Conservation (phyloP, 306 rosid genomes). For the Canavalia ensiformis region DNA sequence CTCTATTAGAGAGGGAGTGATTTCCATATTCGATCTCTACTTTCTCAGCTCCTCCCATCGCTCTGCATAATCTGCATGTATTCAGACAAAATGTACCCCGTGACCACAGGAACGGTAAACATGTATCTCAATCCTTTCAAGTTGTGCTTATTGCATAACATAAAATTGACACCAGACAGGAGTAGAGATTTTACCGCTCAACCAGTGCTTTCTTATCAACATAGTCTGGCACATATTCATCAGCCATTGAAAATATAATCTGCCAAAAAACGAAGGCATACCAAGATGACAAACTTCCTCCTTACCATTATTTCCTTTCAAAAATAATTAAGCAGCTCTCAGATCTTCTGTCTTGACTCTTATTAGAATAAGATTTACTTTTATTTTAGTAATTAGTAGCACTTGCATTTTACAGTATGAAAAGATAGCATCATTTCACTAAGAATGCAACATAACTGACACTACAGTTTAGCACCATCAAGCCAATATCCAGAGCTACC, state of each 20-base stretch:
- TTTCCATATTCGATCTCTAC: conserved; percentile 92
- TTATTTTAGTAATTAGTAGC: not conserved
- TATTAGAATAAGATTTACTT: conserved; percentile 35
- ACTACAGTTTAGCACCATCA: conserved; percentile 4
- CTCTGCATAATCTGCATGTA: conserved; percentile 84
- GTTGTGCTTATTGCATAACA: conserved; percentile 21
- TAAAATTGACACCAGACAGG: conserved; percentile 11
- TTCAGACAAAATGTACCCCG: conserved; percentile 18
- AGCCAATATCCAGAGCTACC: conserved; percentile 1
- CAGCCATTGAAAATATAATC: conserved; percentile 95
- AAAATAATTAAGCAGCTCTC: conserved; percentile 12
- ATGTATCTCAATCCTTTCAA: conserved; percentile 22
- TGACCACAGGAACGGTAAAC: conserved; percentile 22
- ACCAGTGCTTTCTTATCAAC: conserved; percentile 92
- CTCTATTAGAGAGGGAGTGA: conserved; percentile 96
- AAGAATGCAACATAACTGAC: conserved; percentile 17
- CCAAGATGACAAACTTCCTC: conserved; percentile 13
- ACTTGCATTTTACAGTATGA: conserved; percentile 22
- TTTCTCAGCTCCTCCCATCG: conserved; percentile 96
- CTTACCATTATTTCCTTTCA: not conserved
- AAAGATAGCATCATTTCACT: conserved; percentile 20
- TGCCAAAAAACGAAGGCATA: conserved; percentile 53
- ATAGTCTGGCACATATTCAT: conserved; percentile 94
- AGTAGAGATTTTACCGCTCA: conserved; percentile 66
- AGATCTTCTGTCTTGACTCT: conserved; percentile 20